A percentile compares a stretch with the other conserved stretches of the same genome.
These are phyloP conservation scores for Plasmodium knowlesi DNA, from an alignment of 169 alveolate species.

Conservation along the genomic window DNA sequence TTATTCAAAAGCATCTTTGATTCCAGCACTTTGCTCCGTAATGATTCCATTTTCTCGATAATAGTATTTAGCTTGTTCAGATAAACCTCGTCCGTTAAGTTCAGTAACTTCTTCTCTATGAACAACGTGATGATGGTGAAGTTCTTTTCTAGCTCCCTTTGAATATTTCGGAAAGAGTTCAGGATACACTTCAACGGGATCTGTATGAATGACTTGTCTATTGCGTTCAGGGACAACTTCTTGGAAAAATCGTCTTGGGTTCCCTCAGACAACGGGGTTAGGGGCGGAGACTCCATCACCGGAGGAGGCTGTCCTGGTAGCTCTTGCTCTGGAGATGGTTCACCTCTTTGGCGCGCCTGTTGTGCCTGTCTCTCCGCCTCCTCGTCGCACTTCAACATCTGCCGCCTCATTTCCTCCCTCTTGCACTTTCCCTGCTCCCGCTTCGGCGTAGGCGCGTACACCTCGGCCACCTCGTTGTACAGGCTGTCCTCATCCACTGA, in stretches of 20 bases:
- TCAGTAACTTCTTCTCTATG: slow-evolving; percentile 42
- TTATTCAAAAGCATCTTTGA: slow-evolving; percentile 6
- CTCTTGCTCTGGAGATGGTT: too few relatives aligned
- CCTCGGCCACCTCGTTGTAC: neutral
- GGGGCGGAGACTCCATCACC: too few relatives aligned
- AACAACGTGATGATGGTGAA: slow-evolving; percentile 56
- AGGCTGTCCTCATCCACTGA: slow-evolving; percentile 3
- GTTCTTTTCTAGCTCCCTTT: slow-evolving; percentile 56
- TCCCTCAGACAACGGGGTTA: too few relatives aligned
- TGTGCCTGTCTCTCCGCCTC: neutral
- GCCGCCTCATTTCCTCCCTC: slow-evolving; percentile 1
- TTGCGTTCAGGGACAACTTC: slow-evolving; percentile 11
- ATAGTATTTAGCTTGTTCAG: slow-evolving; percentile 36
- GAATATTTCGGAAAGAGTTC: slow-evolving; percentile 52
- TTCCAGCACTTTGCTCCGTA: slow-evolving; percentile 42
- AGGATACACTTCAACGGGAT: slow-evolving; percentile 49
- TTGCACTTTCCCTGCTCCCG: neutral
- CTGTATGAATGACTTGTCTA: slow-evolving; percentile 57
- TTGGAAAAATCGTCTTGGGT: neutral
- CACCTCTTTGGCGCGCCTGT: too few relatives aligned
- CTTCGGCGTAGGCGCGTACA: neutral
- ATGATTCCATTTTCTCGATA: slow-evolving; percentile 41
- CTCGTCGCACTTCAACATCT: neutral
- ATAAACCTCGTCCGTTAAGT: slow-evolving; percentile 10
- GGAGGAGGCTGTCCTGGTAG: neutral